Conservation (phyloP, 371 early-diverging fungal species). For the Mucor circinelloides region DNA sequence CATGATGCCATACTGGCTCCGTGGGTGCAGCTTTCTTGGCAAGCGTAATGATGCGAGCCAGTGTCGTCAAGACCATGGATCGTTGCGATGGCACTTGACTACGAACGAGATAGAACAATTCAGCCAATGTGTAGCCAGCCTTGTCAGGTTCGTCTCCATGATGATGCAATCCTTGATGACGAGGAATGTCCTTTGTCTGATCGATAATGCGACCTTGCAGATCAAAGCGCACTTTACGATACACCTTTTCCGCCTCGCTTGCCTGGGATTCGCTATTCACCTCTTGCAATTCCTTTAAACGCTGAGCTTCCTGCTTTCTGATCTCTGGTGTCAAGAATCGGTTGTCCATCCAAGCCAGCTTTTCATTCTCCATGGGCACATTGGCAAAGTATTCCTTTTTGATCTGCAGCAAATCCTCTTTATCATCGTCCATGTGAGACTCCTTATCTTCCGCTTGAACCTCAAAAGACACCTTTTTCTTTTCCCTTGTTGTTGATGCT, state of each 20-base stretch:
- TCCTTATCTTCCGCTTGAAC: conserved; percentile 15
- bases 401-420: conserved; percentile 55
- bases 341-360: conserved; percentile 73
- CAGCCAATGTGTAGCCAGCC: conserved; percentile 88
- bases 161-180: conserved; percentile 80
- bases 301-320: conserved; percentile 6
- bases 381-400: conserved; percentile 58
- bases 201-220: conserved; percentile 74
- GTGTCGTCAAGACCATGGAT: conserved; percentile 65
- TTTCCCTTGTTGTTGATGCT: conserved; percentile 19
- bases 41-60: conserved; percentile 63
- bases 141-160: conserved; percentile 84
- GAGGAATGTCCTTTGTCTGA: conserved; percentile 54
- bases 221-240: conserved; percentile 67
- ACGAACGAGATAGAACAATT: conserved; percentile 78
- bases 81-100: conserved; percentile 86
- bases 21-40: conserved; percentile 33
- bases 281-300: background rate
- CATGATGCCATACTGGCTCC: conserved; percentile 30
- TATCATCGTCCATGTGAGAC: conserved; percentile 19
- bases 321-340: conserved; percentile 20
- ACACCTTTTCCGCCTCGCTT: conserved; percentile 29
- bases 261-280: conserved; percentile 11
- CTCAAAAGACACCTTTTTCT: conserved; percentile 5
- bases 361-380: conserved; percentile 64